phyloP scores from a whole-genome alignment of 176 grass and related monocot species.

The Musa beccarii region DNA sequence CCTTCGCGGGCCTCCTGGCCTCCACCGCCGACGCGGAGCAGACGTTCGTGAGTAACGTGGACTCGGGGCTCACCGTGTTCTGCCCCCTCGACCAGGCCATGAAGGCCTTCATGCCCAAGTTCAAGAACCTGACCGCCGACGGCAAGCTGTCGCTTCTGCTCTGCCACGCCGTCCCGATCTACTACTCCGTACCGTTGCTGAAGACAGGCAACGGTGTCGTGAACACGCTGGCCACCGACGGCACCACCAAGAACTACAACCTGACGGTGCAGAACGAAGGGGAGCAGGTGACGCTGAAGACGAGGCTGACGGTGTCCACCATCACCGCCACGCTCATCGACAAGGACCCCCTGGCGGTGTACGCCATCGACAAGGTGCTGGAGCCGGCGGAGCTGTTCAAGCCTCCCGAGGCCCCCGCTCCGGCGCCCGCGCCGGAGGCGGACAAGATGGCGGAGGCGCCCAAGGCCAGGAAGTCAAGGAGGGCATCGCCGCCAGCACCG shows the following conservation, averaged over 20 bases:
- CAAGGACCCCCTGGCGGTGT: slow-evolving; percentile 16
- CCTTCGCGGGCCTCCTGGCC: slow-evolving; percentile 39
- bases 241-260: slow-evolving; percentile 16
- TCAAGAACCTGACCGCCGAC: slow-evolving; percentile 24
- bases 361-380: slow-evolving; percentile 36
- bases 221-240: slow-evolving; percentile 37
- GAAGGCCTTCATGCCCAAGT: slow-evolving; percentile 35
- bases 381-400: slow-evolving; percentile 18
- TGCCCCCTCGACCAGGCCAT: slow-evolving; percentile 42
- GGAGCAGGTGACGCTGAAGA: slow-evolving; percentile 18
- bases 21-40: slow-evolving; percentile 24
- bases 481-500: slow-evolving; percentile 7
- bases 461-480: neutral
- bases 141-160: slow-evolving; percentile 34
- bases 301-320: neutral
- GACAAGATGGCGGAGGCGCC: neutral
- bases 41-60: slow-evolving; percentile 18
- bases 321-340: slow-evolving; percentile 20
- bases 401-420: neutral
- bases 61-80: slow-evolving; percentile 43
- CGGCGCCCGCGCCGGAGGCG: neutral
- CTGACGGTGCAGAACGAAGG: slow-evolving; percentile 19
- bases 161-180: slow-evolving; percentile 40
- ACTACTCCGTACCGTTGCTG: slow-evolving; percentile 39
- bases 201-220: slow-evolving; percentile 23